A percentile compares a stretch with the other conserved stretches of the same genome.
Conservation (phyloP, 1,284 basidiomycete genomes). For the Trichosporon sp. region DNA sequence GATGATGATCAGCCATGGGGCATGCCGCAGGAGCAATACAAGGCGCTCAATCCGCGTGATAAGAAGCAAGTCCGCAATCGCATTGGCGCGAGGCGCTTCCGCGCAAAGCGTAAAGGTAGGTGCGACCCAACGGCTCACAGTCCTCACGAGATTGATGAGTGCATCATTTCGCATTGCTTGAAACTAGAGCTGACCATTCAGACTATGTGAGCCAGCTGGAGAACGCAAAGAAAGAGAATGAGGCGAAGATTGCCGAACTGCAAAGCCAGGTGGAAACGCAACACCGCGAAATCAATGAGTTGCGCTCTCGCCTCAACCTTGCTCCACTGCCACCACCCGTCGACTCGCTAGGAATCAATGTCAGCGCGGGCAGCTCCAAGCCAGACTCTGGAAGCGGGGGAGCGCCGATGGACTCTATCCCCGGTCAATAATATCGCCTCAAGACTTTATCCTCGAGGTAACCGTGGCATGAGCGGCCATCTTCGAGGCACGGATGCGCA, state of each 20-base stretch:
- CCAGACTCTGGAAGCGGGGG: not conserved
- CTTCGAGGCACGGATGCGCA: not conserved
- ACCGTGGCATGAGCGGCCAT: too few species aligned
- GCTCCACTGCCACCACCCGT: slow-evolving; percentile 15
- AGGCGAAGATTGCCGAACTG: slow-evolving; percentile 25
- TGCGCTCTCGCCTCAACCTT: slow-evolving; percentile 24
- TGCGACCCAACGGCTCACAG: too few species aligned
- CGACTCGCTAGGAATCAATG: not conserved
- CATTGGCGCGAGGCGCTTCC: slow-evolving; percentile 40
- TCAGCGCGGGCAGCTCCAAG: not conserved
- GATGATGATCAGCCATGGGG: slow-evolving; percentile 40
- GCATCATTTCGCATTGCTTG: too few species aligned
- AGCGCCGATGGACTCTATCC: not conserved
- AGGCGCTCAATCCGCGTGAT: slow-evolving; percentile 37
- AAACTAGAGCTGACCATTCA: slow-evolving; percentile 1
- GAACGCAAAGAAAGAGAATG: slow-evolving; percentile 15
- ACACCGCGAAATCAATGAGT: slow-evolving; percentile 32
- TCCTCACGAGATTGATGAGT: too few species aligned
- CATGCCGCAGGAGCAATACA: slow-evolving; percentile 44
- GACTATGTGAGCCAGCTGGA: slow-evolving; percentile 18
- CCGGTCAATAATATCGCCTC: not conserved
- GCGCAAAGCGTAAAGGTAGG: slow-evolving; percentile 45
- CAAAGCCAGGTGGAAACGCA: slow-evolving; percentile 23
- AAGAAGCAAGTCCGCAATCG: slow-evolving; percentile 45
- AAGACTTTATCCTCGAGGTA: too few species aligned